Conservation (phyloP, 2,329 filamentous ascomycete genomes). For the Lasiodiplodia theobromae region DNA sequence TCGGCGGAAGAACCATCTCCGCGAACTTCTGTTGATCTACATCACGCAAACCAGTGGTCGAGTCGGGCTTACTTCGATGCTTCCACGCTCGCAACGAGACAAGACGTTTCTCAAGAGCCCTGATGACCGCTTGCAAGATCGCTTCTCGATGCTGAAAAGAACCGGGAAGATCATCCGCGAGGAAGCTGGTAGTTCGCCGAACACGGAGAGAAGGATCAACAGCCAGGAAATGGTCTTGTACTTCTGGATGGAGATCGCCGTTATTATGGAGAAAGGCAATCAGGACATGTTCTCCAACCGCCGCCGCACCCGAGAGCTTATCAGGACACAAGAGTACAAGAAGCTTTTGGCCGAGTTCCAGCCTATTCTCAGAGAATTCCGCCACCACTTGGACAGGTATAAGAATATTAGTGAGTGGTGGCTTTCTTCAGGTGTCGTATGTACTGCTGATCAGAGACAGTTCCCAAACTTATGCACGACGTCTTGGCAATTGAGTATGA, state of each 20-base stretch:
- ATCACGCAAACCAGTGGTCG: slow-evolving; percentile 92
- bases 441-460: slow-evolving; percentile 40
- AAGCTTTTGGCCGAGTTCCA: slow-evolving; percentile 81
- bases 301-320: slow-evolving; percentile 86
- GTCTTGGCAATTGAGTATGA: slow-evolving; percentile 95
- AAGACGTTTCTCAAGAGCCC: slow-evolving; percentile 39
- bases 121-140: slow-evolving; percentile 45
- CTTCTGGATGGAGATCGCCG: slow-evolving; percentile 93
- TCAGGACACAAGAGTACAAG: slow-evolving; percentile 84
- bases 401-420: slow-evolving; percentile 22
- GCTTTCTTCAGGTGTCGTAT: background rate
- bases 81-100: slow-evolving; percentile 61
- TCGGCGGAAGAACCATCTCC: slow-evolving; percentile 79
- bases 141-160: slow-evolving; percentile 36
- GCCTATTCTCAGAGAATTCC: slow-evolving; percentile 80
- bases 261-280: slow-evolving; percentile 90
- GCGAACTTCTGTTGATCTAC: slow-evolving; percentile 87
- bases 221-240: slow-evolving; percentile 68
- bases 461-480: slow-evolving; percentile 67
- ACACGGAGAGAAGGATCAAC: slow-evolving; percentile 19
- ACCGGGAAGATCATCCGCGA: slow-evolving; percentile 25
- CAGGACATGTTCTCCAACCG: slow-evolving; percentile 86
- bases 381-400: slow-evolving; percentile 79
- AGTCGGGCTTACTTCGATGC: slow-evolving; percentile 92
- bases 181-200: slow-evolving; percentile 24